phyloP scores from a whole-genome alignment of 2,329 filamentous ascomycete species.

The Nothopassalora personata region DNA sequence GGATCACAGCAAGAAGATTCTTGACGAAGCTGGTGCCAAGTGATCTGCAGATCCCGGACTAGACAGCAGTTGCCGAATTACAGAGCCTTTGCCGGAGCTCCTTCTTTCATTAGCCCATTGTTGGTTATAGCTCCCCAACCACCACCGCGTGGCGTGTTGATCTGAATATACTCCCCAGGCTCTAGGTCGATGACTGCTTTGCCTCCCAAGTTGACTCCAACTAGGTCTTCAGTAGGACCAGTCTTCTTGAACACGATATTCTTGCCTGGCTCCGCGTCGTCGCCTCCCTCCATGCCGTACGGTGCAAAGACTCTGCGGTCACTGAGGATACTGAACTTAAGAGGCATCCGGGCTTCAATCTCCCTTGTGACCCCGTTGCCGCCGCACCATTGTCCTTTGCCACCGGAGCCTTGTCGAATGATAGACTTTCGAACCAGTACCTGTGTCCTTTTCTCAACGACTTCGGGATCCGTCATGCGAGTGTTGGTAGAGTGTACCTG shows the following conservation, averaged over 20 bases:
- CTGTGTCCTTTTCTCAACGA: constrained; percentile 34
- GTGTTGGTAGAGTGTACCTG: constrained; percentile 38
- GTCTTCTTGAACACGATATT: constrained; percentile 28
- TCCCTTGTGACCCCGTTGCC: constrained; percentile 32
- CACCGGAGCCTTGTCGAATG: constrained; percentile 31
- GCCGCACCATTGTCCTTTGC: constrained; percentile 27
- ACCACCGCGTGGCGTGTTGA: constrained; percentile 27
- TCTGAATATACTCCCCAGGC: constrained; percentile 20
- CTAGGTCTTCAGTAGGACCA: constrained; percentile 3
- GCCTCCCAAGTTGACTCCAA: constrained; percentile 21
- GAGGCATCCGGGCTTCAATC: constrained; percentile 28
- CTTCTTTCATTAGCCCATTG: too few species aligned
- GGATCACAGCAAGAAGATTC: constrained; percentile 47
- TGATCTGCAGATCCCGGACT: too few species aligned
- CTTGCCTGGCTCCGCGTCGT: constrained; percentile 29
- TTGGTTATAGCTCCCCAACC: constrained; percentile 8
- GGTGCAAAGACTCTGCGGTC: constrained; percentile 31
- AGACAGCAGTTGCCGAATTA: too few species aligned
- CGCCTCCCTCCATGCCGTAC: constrained; percentile 32
- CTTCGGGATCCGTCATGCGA: constrained; percentile 34
- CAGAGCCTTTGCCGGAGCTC: too few species aligned
- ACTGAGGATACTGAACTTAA: constrained; percentile 30
- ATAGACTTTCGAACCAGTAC: constrained; percentile 31
- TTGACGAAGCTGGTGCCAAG: constrained; percentile 18
- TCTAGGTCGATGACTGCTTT: constrained; percentile 18